Base-by-base conservation (phyloP, 2,329 filamentous ascomycete genomes). In the Domatiomyces globalis region DNA sequence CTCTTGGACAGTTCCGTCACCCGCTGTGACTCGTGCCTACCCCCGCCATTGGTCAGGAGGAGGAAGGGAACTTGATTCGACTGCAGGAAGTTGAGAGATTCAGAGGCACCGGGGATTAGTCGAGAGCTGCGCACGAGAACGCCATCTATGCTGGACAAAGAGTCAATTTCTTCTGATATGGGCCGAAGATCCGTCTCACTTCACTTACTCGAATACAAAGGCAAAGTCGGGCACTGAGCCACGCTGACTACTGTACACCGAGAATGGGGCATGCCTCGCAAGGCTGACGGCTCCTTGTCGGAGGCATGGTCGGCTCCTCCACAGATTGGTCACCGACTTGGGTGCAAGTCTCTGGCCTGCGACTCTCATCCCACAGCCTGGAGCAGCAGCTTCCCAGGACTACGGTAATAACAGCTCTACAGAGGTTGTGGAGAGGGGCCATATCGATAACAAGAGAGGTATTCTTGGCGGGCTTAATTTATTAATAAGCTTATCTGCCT, bases 11-110 rank as follows among this genome's bases (percentile, higher is more conserved):
- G 73, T 54, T 89, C 83, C 6, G 72, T 71, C 27, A 87, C 83
- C 17, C 87, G 79, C 53, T 85, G 81, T 2, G 72, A 72, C 68
- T 96, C 90, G 56, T 81, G 79, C 63, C 84, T 87, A 52, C 92
- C 92, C 43, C 92, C 92, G 60, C 92, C 92, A 68, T 98, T 98
- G 53, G 92, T 98, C 56, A 98, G 75, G 33, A 98, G 79, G 62
- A 98, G 90, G 70, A 94, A 96, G 10, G 89, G 89, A 45, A 95
- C 87, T 46, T 78, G 74, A 62, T 88, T 76, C 46, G 76, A 69
- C 60, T 88, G 80, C 18, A 96, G 80, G 62, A 81, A 83, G 27
- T 73, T 71, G 18, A 98, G 76, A 12, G 88, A 78, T 62, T 85
- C 76, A 1, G 79, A 73, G 1, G 92, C 90, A 29, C 85, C 84